Conservation (phyloP, 768 basidiomycete genomes). For the Phaffia tasmanica region DNA sequence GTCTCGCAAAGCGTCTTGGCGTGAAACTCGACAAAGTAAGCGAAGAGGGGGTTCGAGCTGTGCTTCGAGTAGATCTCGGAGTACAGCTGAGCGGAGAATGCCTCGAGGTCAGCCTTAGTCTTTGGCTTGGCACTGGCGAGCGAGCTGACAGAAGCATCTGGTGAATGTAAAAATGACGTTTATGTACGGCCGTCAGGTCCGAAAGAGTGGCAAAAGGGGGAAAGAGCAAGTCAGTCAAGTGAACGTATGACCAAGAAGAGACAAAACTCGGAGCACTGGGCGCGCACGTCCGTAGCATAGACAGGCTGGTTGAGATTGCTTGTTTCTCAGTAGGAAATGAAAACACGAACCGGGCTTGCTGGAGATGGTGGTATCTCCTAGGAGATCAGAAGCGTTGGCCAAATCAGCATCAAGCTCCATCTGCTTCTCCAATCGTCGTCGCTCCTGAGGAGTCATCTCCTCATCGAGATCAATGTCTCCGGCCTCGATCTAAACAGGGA, state of each 20-base stretch:
- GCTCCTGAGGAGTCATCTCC: constrained; percentile 41
- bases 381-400: constrained; percentile 64
- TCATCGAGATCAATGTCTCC: constrained; percentile 32
- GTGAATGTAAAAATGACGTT: too few relatives aligned
- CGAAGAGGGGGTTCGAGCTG: constrained; percentile 68
- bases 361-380: constrained; percentile 54
- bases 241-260: too few relatives aligned
- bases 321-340: too few relatives aligned
- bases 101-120: constrained; percentile 76
- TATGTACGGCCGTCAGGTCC: too few relatives aligned
- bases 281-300: too few relatives aligned
- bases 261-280: too few relatives aligned
- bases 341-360: constrained; percentile 25
- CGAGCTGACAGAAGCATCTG: too few relatives aligned
- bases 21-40: constrained; percentile 72
- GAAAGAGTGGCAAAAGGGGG: too few relatives aligned
- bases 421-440: constrained; percentile 64
- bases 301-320: too few relatives aligned
- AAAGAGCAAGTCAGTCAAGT: too few relatives aligned
- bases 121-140: constrained; percentile 48
- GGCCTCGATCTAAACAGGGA: not conserved
- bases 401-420: constrained; percentile 78
- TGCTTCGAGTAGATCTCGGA: constrained; percentile 66
- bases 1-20: constrained; percentile 61
- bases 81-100: constrained; percentile 61